Base-by-base conservation (phyloP, 2,329 filamentous ascomycete genomes). In the Escovopsis sp. region DNA sequence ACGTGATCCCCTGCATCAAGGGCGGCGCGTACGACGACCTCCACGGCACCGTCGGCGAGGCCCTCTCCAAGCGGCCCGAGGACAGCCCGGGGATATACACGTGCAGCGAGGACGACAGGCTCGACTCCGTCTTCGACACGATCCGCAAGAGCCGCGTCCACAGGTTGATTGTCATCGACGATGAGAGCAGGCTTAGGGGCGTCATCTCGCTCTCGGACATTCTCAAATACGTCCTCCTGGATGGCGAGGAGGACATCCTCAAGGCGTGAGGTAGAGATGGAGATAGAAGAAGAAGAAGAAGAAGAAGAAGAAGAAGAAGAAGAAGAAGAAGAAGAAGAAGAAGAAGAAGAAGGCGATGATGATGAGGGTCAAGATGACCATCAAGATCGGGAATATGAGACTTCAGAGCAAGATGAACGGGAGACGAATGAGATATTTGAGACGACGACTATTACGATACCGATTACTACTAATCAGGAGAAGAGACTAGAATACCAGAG, bases 11-110 rank as follows among this genome's bases (percentile, higher is more conserved):
- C 0, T 80, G 94, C 53, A 94, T 98, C 64, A 94, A 93, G 63
- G 87, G 86, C 19, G 87, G 88, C 18, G 79, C 79, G 33, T 96
- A 96, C 56, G 91, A 96, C 49, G 89, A 95, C 51, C 69, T 98
- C 44, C 80, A 82, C 46, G 75, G 87, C 18, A 85, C 75, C 6
- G 85, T 96, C 4, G 91, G 89, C 36, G 88, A 95, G 48, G 89
- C 89, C 2, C 67, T 96, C 43, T 80, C 85, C 53, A 93, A 84
- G 60, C 77, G 89, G 48, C 77, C 85, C 11, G 84, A 93, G 41
- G 89, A 95, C 53, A 95, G 94, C 55, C 82, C 87, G 1, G 91
- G 93, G 36, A 96, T 98, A 49, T 96, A 95, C 63, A 96, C 89
- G 1, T 98, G 91, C 67, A 85, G 81, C 38, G 73, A 91, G 48